A percentile compares a stretch with the other conserved stretches of the same genome.
Conservation (phyloP, 2,329 filamentous ascomycete genomes). For the Aspergillus hiratsukae region DNA sequence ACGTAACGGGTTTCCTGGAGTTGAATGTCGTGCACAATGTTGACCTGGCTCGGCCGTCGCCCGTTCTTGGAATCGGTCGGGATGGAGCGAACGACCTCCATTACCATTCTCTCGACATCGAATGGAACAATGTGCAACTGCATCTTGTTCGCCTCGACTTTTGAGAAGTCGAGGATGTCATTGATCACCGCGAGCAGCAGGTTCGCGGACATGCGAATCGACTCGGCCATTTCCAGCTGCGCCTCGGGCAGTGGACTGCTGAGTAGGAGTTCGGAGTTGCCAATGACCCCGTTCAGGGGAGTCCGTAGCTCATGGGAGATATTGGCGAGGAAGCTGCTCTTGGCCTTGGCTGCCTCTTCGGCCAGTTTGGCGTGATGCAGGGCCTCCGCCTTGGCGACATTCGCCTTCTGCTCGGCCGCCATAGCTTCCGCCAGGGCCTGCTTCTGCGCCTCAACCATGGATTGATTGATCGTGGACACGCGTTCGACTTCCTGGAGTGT, state of each 20-base stretch:
- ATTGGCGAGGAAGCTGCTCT: constrained; percentile 95
- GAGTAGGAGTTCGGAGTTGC: constrained; percentile 62
- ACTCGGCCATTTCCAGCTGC: constrained; percentile 60
- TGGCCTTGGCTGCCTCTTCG: constrained; percentile 65
- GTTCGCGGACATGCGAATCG: constrained; percentile 63
- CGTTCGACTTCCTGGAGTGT: constrained; percentile 59
- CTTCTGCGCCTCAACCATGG: constrained; percentile 64
- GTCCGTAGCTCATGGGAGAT: constrained; percentile 87
- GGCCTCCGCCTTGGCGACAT: constrained; percentile 60
- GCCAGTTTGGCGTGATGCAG: constrained; percentile 62
- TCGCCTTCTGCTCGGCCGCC: constrained; percentile 60
- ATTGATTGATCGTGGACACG: constrained; percentile 59
- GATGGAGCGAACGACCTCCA: constrained; percentile 59
- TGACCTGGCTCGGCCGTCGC: constrained; percentile 54
- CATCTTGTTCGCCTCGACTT: constrained; percentile 82
- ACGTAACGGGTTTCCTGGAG: no score
- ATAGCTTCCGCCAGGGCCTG: constrained; percentile 58
- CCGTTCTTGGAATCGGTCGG: constrained; percentile 59
- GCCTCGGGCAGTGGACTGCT: constrained; percentile 52
- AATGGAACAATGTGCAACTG: constrained; percentile 80
- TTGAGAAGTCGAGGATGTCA: constrained; percentile 86
- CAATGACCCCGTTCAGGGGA: constrained; percentile 89
- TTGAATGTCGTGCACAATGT: no score
- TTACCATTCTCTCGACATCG: constrained; percentile 64
- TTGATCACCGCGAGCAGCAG: constrained; percentile 84